Base-by-base conservation (phyloP, 2,329 filamentous ascomycete genomes). In the Fusarium floridanum region DNA sequence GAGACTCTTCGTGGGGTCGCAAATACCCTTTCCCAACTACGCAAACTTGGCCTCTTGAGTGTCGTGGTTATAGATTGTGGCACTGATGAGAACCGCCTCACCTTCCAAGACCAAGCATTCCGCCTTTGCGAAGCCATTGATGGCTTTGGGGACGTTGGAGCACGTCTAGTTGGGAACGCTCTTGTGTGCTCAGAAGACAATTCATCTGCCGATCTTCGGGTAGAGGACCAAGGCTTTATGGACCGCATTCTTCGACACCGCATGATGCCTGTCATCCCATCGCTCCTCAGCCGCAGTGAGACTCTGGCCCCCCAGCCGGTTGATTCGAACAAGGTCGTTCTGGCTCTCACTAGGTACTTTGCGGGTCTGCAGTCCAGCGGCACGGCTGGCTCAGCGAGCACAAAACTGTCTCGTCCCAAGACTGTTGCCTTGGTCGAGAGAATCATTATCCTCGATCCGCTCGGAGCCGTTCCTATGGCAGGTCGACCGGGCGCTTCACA, bases 391-490 rank as follows among this genome's bases (percentile, higher is more conserved):
- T 9, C 55, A n/a, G 34, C 70, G 27, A 16, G 68, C 43, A 16
- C 84, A 70, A 83, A 82, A 61, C 81, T 85, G 57, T 76, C 77
- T 64, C 80, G 80, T 59, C 80, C 86, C 2, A 84, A 84, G 65
- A 87, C 88, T 34, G 83, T 90, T 69, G 89, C 92, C 1, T 89
- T 89, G 0, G 84, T 99, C 7, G 96, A 98, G 80, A 90, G 96
- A 39, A 87, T 99, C 48, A 97, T 99, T 71, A 86, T 99, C 32
- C 87, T 99, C 8, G 97, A 99, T 81, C 92, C 94, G 1, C 84
- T 95, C 0, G 97, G 97, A 4, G 96, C 95, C 0, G 95, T 95
- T 55, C 97, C 97, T 0, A 87, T 94, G 68, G 81, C 88, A 77
- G 81, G 81, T 6, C 81, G 80, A 27, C 79, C 81, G 3, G 80